Conservation (phyloP, 106 monocot genomes). For the Dendrobium officinale region DNA sequence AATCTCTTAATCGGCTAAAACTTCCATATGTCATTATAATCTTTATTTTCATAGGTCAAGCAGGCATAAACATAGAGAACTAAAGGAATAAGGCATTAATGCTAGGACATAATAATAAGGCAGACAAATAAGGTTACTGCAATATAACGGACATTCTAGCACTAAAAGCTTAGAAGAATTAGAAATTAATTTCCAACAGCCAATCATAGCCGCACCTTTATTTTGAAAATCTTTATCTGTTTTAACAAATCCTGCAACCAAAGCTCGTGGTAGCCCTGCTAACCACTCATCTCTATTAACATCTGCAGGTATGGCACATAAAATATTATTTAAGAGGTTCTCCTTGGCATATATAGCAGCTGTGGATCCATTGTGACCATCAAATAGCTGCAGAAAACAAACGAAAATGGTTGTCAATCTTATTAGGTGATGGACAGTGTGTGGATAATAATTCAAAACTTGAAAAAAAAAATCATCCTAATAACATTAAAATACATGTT, state of each 20-base stretch:
- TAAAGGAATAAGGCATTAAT: background rate
- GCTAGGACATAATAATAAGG: background rate
- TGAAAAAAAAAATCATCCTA: background rate
- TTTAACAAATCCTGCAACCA: slow-evolving; percentile 96
- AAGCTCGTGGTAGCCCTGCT: slow-evolving; percentile 78
- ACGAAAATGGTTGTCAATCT: background rate
- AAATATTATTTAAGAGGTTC: slow-evolving; percentile 72
- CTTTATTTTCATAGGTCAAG: background rate
- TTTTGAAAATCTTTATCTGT: slow-evolving; percentile 91
- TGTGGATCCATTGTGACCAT: slow-evolving; percentile 88
- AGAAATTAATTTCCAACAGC: background rate
- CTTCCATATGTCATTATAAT: background rate
- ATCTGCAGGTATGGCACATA: slow-evolving; percentile 71
- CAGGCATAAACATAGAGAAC: background rate
- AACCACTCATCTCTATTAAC: slow-evolving; percentile 86
- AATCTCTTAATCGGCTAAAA: background rate
- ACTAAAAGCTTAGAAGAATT: background rate
- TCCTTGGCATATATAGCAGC: slow-evolving; percentile 87
- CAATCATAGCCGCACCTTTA: slow-evolving; percentile 36
- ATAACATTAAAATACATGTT: background rate
- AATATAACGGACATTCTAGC: background rate
- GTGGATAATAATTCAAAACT: background rate
- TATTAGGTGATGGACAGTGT: background rate
- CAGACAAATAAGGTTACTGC: background rate
- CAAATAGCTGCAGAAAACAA: slow-evolving; percentile 60